These are phyloP conservation scores for Boletus rubroflammeus DNA, from an alignment of 768 basidiomycete genomes.

Conservation along the genomic window DNA sequence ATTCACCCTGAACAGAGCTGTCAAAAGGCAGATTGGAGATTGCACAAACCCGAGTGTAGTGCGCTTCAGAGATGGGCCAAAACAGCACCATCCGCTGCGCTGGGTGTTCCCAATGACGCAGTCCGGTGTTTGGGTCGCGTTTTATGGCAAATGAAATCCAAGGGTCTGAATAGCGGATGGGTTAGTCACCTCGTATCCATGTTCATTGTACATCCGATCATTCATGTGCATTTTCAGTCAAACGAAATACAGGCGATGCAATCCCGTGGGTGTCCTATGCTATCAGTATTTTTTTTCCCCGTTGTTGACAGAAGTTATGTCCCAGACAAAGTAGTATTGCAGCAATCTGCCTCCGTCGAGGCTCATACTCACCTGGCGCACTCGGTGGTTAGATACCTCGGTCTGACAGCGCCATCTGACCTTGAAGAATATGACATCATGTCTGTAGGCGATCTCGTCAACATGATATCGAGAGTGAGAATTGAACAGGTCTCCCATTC, in stretches of 20 bases:
- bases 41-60: conserved; percentile 76
- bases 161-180: conserved; percentile 53
- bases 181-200: conserved; percentile 37
- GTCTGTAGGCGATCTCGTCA: conserved; percentile 61
- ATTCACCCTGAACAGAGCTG: conserved; percentile 44
- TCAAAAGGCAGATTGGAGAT: conserved; percentile 67
- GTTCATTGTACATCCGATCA: not conserved
- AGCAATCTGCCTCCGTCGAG: conserved; percentile 44
- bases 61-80: conserved; percentile 60
- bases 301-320: not conserved
- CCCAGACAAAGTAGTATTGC: conserved; percentile 56
- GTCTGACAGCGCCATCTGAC: conserved; percentile 54
- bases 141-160: conserved; percentile 59
- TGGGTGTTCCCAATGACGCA: conserved; percentile 67
- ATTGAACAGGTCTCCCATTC: not conserved
- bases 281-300: not conserved
- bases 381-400: conserved; percentile 68
- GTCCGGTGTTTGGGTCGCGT: conserved; percentile 76
- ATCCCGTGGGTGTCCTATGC: conserved; percentile 54
- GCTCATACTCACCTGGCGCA: conserved; percentile 70
- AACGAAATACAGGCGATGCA: conserved; percentile 67
- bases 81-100: conserved; percentile 44
- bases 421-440: conserved; percentile 54
- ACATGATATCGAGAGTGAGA: conserved; percentile 67
- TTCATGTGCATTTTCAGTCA: conserved; percentile 37